phyloP scores from a whole-genome alignment of 1,139 yeast species.

The Pichia sp. region DNA sequence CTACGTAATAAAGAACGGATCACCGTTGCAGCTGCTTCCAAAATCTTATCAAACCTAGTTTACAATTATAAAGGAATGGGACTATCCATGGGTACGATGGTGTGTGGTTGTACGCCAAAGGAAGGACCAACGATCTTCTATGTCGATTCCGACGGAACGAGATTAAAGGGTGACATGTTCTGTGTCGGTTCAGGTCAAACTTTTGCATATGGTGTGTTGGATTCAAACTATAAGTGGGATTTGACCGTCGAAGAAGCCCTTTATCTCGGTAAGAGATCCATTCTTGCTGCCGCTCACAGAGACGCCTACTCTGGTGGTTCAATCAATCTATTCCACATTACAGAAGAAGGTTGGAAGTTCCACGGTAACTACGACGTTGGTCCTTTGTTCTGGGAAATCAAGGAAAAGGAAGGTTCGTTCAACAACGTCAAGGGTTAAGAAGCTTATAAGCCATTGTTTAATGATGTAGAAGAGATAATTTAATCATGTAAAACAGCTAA shows the following conservation, averaged over 20 bases:
- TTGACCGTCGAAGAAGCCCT: conserved; percentile 88
- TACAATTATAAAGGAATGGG: conserved; percentile 97
- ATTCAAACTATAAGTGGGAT: conserved; percentile 88
- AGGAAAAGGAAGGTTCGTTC: conserved; percentile 83
- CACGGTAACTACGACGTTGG: conserved; percentile 96
- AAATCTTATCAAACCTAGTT: conserved; percentile 84
- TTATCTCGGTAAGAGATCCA: conserved; percentile 89
- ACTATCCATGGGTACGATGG: conserved; percentile 98
- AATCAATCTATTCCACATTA: conserved; percentile 85
- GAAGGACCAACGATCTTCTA: conserved; percentile 95
- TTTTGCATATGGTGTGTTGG: conserved; percentile 98
- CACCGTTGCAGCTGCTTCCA: conserved; percentile 95
- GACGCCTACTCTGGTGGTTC: conserved; percentile 99
- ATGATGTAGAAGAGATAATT: conserved; percentile 1
- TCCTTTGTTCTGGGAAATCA: conserved; percentile 85
- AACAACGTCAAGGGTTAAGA: conserved; percentile 69
- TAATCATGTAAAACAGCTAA: background rate
- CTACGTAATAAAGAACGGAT: conserved; percentile 91
- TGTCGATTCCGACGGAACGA: conserved; percentile 95
- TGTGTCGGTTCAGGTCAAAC: conserved; percentile 99
- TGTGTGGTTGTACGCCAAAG: conserved; percentile 92
- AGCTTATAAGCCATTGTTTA: background rate
- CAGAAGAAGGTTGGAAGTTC: conserved; percentile 90
- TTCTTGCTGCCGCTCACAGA: conserved; percentile 96
- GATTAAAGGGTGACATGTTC: conserved; percentile 90